Evolutionary conservation across 1,139 yeast species (phyloP).

Genomic region (Debaryomycetaceae sp.): DNA sequence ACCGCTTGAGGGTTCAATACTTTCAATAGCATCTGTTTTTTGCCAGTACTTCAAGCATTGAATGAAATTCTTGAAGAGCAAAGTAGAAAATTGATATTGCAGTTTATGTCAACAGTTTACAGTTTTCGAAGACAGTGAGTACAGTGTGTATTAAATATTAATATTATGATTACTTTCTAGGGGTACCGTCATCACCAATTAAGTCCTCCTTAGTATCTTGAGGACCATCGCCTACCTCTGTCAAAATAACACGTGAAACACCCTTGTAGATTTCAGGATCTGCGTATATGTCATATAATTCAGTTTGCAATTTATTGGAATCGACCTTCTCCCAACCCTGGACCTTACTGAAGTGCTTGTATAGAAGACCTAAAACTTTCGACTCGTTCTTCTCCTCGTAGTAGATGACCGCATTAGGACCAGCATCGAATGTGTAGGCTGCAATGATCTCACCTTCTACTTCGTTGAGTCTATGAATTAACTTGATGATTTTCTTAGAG

Average conservation of each 20-base stretch:
- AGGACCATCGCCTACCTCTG: constrained; percentile 89
- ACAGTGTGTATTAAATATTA: constrained; percentile 1
- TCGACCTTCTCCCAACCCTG: constrained; percentile 66
- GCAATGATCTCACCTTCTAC: constrained; percentile 66
- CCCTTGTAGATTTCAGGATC: constrained; percentile 60
- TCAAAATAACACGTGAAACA: constrained; percentile 76
- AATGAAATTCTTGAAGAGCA: no score
- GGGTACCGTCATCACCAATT: constrained; percentile 44
- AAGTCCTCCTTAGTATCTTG: constrained; percentile 51
- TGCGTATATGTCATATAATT: constrained; percentile 34
- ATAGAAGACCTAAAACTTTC: constrained; percentile 58
- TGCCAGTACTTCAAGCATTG: no score
- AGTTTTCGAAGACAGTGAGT: neutral
- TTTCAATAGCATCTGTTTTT: constrained; percentile 1
- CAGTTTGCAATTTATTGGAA: constrained; percentile 25
- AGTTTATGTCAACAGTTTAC: neutral
- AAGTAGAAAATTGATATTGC: neutral
- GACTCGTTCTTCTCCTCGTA: constrained; percentile 72
- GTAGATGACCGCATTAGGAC: constrained; percentile 96
- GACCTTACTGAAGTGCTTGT: constrained; percentile 52
- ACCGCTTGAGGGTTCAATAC: neutral
- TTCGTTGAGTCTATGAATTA: constrained; percentile 76
- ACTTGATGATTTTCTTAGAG: constrained; percentile 81
- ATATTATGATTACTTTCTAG: constrained; percentile 14
- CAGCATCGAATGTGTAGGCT: constrained; percentile 98